phyloP scores from a whole-genome alignment of 805 yeast species.

The Jamesozyma piceae region DNA sequence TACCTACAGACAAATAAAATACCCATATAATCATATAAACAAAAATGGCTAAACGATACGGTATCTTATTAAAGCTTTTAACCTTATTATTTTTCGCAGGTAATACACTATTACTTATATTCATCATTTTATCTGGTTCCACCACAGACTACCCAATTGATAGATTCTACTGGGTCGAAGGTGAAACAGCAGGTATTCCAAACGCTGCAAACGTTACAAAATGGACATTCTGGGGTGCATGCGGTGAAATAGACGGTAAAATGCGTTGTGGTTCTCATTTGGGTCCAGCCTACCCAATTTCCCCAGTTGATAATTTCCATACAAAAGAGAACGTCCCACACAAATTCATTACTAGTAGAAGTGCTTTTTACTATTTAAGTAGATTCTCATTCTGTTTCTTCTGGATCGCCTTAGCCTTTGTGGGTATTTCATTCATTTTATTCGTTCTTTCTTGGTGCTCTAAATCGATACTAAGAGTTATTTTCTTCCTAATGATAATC shows the following conservation, averaged over 20 bases:
- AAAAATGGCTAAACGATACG: neutral
- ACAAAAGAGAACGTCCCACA: conserved; percentile 44
- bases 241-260: conserved; percentile 25
- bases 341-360: conserved; percentile 45
- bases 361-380: conserved; percentile 52
- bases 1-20: too few species aligned
- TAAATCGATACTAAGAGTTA: conserved; percentile 43
- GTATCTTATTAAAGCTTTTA: conserved; percentile 8
- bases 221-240: conserved; percentile 81
- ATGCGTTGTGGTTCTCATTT: conserved; percentile 18
- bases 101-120: conserved; percentile 41
- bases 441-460: conserved; percentile 51
- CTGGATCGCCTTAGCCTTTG: conserved; percentile 49
- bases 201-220: conserved; percentile 45
- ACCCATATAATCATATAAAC: too few species aligned
- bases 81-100: conserved; percentile 30
- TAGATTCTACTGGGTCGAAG: conserved; percentile 61
- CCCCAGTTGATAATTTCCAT: conserved; percentile 65
- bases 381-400: conserved; percentile 58
- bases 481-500: conserved; percentile 41
- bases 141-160: conserved; percentile 50
- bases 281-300: conserved; percentile 64
- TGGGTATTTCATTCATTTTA: conserved; percentile 52
- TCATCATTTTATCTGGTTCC: conserved; percentile 58
- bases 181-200: conserved; percentile 49